Percentiles rank a stretch among this genome's conserved stretches.
These are phyloP conservation scores for Inga laurina DNA, from an alignment of 306 rosid species.

Conservation along the genomic window DNA sequence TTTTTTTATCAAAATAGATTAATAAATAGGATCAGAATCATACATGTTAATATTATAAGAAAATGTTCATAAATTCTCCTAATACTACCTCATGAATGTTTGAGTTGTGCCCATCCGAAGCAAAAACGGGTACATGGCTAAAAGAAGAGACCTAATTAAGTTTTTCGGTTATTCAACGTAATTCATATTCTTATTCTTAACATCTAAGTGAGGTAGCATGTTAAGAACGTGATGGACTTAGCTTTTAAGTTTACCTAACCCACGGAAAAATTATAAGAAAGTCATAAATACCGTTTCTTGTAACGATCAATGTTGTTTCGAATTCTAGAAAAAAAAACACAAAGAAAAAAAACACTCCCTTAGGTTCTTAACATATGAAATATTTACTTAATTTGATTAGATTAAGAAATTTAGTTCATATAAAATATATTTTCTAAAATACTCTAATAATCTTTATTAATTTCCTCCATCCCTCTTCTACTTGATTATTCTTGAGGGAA, in stretches of 20 bases:
- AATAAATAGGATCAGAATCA: too few relatives aligned
- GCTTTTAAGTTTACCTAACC: not conserved
- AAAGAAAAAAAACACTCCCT: too few relatives aligned
- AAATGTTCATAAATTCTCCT: not conserved
- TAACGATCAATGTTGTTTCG: not conserved
- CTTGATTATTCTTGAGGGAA: too few relatives aligned
- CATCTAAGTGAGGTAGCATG: not conserved
- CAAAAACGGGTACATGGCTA: not conserved
- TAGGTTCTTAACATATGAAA: too few relatives aligned
- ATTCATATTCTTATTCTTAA: not conserved
- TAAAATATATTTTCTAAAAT: too few relatives aligned
- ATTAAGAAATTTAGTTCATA: too few relatives aligned
- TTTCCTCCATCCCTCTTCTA: too few relatives aligned
- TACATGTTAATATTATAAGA: not conserved
- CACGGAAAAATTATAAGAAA: not conserved
- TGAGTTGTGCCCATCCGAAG: not conserved
- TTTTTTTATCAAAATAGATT: too few relatives aligned
- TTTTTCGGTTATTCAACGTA: not conserved
- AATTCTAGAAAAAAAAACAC: not conserved
- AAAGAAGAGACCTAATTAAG: not conserved
- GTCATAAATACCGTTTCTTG: not conserved
- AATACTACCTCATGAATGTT: too few relatives aligned
- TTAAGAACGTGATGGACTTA: not conserved
- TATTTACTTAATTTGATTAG: too few relatives aligned
- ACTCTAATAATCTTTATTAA: too few relatives aligned